Evolutionary conservation across 2,329 filamentous ascomycete species (phyloP).

Genomic region (Aspergillus sp.): DNA sequence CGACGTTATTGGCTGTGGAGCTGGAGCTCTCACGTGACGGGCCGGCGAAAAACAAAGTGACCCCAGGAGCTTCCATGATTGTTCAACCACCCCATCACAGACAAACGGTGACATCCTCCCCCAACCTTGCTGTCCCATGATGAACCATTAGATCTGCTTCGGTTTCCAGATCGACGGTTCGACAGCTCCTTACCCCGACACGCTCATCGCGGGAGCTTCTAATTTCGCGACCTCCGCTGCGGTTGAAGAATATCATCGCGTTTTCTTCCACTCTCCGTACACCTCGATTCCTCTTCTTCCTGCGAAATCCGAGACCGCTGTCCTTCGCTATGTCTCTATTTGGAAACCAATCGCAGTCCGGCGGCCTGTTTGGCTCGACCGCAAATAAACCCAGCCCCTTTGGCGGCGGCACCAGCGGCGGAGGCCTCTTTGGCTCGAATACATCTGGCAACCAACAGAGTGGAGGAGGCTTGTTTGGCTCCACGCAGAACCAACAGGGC

Average conservation of each 20-base stretch:
- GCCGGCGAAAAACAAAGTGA: too few relatives aligned
- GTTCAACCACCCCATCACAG: too few relatives aligned
- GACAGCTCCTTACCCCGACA: background rate
- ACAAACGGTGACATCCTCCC: too few relatives aligned
- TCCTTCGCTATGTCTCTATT: conserved; percentile 40
- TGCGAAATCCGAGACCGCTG: conserved; percentile 4
- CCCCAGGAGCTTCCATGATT: too few relatives aligned
- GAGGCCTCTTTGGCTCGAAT: conserved; percentile 33
- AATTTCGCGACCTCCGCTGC: background rate
- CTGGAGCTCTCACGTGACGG: too few relatives aligned
- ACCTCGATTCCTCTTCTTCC: background rate
- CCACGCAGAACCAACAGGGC: conserved; percentile 23
- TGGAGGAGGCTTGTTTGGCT: conserved; percentile 16
- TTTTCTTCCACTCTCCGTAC: conserved; percentile 1
- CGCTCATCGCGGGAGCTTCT: background rate
- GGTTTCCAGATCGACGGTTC: too few relatives aligned
- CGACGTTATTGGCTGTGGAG: too few relatives aligned
- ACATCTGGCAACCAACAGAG: conserved; percentile 14
- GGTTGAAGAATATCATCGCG: background rate
- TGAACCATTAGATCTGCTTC: too few relatives aligned
- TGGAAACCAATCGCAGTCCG: conserved; percentile 25
- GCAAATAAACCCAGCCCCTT: conserved; percentile 39
- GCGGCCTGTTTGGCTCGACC: conserved; percentile 31
- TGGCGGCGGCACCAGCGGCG: conserved; percentile 28
- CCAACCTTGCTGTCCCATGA: too few relatives aligned